A percentile compares a stretch with the other conserved stretches of the same genome.
Evolutionary conservation across 192 early-diverging fungal species (phyloP).

Genomic region (Podila minutissima): DNA sequence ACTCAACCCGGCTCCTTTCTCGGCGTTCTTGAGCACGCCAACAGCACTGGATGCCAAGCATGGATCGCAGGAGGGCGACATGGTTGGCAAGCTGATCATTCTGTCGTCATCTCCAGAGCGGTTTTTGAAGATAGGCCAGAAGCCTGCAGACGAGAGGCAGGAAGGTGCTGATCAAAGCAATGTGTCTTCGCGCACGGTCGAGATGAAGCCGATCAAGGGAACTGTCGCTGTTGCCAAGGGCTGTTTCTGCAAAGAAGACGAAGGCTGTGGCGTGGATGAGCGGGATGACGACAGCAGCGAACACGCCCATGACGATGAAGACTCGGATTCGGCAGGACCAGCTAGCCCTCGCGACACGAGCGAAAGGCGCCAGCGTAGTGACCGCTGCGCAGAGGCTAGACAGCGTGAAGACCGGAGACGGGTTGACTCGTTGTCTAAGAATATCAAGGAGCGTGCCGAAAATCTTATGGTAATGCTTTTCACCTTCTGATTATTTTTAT

Average conservation of each 20-base stretch:
- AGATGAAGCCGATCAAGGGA: conserved; percentile 98
- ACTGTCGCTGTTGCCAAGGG: conserved; percentile 65
- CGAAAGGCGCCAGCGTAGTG: neutral
- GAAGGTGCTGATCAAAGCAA: neutral
- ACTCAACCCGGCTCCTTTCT: conserved; percentile 90
- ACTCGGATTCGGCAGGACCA: neutral
- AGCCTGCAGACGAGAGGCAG: conserved; percentile 10
- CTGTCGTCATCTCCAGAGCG: conserved; percentile 74
- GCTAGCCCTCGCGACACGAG: neutral
- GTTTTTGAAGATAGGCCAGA: conserved; percentile 39
- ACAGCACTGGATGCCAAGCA: conserved; percentile 14
- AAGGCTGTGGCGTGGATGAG: conserved; percentile 47
- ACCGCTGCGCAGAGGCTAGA: conserved; percentile 40
- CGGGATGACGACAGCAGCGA: conserved; percentile 32
- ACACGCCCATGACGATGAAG: conserved; percentile 12
- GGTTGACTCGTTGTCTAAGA: conserved; percentile 59
- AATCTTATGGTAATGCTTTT: conserved; percentile 91
- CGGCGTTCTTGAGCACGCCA: conserved; percentile 72
- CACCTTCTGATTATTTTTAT: neutral
- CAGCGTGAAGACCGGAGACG: conserved; percentile 52
- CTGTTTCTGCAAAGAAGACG: conserved; percentile 53
- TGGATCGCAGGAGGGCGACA: neutral
- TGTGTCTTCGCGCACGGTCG: conserved; percentile 57
- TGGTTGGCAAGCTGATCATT: conserved; percentile 26
- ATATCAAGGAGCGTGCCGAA: conserved; percentile 94